Evolutionary conservation across 2,329 filamentous ascomycete species (phyloP).

Genomic region (Ampelomyces quisqualis): DNA sequence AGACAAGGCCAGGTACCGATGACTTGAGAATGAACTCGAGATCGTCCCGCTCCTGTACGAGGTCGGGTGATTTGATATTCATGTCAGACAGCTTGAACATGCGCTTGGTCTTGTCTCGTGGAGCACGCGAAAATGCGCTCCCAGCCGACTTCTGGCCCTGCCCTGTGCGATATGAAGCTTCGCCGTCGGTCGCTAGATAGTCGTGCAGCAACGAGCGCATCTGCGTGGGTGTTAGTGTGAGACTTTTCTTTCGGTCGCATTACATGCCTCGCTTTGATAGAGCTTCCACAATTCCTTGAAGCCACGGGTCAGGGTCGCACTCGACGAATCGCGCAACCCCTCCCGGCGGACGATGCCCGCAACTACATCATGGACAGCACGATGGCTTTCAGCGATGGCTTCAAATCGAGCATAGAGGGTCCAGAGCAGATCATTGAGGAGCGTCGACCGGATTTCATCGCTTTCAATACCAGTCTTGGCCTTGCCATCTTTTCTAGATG

Average conservation of each 20-base stretch:
- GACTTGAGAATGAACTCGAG: conserved; percentile 85
- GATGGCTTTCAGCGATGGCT: conserved; percentile 91
- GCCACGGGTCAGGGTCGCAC: conserved; percentile 71
- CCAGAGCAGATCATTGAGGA: conserved; percentile 88
- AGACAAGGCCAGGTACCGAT: conserved; percentile 89
- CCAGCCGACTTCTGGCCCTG: conserved; percentile 51
- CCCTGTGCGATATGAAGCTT: conserved; percentile 61
- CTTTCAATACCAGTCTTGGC: conserved; percentile 61
- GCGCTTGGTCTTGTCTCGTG: conserved; percentile 55
- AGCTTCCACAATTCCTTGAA: conserved; percentile 98
- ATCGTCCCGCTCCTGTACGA: conserved; percentile 82
- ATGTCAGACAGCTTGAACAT: conserved; percentile 86
- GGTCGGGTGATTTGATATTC: conserved; percentile 74
- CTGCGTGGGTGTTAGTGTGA: conserved; percentile 27
- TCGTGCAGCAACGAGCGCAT: conserved; percentile 92
- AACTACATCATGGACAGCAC: conserved; percentile 89
- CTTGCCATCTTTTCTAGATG: conserved; percentile 61
- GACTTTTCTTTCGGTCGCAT: neutral
- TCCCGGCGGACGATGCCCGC: conserved; percentile 83
- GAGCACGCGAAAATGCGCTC: conserved; percentile 56
- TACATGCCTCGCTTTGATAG: conserved; percentile 77
- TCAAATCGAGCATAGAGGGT: conserved; percentile 96
- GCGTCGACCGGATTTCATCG: conserved; percentile 72
- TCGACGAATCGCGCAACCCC: conserved; percentile 57
- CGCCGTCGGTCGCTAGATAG: conserved; percentile 89